Evolutionary conservation across 2,329 filamentous ascomycete species (phyloP).

Genomic region (Fusarium tupiense): DNA sequence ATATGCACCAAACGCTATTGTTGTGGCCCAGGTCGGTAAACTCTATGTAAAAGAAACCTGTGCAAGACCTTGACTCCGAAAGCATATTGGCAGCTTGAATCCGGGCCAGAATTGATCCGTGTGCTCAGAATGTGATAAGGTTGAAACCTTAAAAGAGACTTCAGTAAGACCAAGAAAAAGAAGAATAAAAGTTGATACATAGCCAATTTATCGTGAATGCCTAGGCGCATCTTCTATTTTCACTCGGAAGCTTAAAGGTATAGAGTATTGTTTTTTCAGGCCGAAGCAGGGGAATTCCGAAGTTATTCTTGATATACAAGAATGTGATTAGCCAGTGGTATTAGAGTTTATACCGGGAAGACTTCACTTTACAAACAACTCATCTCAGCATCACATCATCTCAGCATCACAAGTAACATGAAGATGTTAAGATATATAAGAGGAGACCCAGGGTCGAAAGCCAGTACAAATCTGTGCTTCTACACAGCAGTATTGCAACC

Average conservation of each 20-base stretch:
- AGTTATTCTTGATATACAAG: not conserved
- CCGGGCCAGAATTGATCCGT: fast-evolving
- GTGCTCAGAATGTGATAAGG: not conserved
- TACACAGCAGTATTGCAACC: not conserved
- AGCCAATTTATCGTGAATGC: too few species aligned
- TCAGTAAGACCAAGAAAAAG: not conserved
- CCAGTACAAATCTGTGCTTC: fast-evolving
- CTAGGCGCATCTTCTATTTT: not conserved
- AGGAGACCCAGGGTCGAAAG: fast-evolving
- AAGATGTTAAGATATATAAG: fast-evolving
- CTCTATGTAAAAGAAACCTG: fast-evolving
- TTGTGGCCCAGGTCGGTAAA: fast-evolving
- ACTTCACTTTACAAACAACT: not conserved
- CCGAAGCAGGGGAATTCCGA: not conserved
- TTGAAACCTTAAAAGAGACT: not conserved
- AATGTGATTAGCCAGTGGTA: not conserved
- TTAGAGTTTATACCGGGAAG: too few species aligned
- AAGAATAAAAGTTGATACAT: fast-evolving
- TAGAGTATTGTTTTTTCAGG: fast-evolving
- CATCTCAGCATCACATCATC: not conserved
- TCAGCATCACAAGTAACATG: fast-evolving
- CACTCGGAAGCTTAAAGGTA: fast-evolving
- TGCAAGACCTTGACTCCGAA: not conserved
- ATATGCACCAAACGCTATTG: not conserved
- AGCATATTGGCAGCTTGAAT: not conserved